Evolutionary conservation across 225 moss, liverwort and hornwort genomes (phyloP), one percentile per base, ranked within the genome.

Genomic region (Marchantia paleacea): DNA sequence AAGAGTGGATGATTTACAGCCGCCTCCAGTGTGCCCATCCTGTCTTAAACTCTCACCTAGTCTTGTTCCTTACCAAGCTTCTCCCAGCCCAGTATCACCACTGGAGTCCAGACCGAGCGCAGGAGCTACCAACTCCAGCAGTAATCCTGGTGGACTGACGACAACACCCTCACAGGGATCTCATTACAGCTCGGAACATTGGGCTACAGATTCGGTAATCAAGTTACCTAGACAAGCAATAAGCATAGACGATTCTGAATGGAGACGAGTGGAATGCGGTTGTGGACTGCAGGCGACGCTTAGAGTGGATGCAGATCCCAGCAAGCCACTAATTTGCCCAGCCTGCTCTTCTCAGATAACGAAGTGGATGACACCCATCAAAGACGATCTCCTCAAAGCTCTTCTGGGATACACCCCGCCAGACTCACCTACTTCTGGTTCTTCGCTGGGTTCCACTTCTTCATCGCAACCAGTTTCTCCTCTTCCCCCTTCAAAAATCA

Each of bases 281-380:
- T 84, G 84, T 54, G 84, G 84, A 55, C 77, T 84, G 18, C 20
- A 1, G 13, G 84, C 72, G 50, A 78, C 67, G 39, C 63, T 74
- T 19, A 78, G 81, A 55, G 76, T 48, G 13, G 67, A 64, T 73
- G n/a, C 6, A 16, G 66, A 80, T 25, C 20, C 53, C n/a, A 60
- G 52, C 19, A 73, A 72, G 73, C 81, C 78, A 6, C 73, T 77
- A 3, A 52, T 53, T 0, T 84, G 84, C 58, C 81, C 69, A 22
- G 73, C 81, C 3, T 84, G 84, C 66, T 54, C 57, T 2, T 12
- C 50, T 16, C 55, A 12, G 8, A 73, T 78, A 52, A 12, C 39
- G 9, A 24, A 10, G 12, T 81, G 77, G 10, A 65, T 54, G 24
- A 81, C 67, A 47, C 77, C 80, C 47, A 55, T 6, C 26, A 50